These are phyloP conservation scores for Trematosphaeria pertusa DNA, from an alignment of 2,329 filamentous ascomycete genomes.

Conservation along the genomic window DNA sequence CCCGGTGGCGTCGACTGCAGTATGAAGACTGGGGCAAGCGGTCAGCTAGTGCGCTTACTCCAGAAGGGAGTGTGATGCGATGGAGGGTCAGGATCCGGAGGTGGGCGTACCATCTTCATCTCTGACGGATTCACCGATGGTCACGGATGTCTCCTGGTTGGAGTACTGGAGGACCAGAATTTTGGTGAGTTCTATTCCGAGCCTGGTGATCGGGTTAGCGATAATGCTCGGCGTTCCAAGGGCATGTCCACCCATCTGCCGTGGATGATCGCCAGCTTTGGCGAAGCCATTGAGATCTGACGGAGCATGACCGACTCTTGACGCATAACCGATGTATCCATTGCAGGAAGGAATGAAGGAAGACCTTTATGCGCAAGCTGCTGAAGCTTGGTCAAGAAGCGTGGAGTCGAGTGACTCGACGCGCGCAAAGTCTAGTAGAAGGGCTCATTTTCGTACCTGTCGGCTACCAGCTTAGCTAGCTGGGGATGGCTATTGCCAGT, in stretches of 20 bases:
- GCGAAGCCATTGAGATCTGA: too few relatives aligned
- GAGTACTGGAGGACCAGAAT: slow-evolving; percentile 84
- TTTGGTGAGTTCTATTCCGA: slow-evolving; percentile 79
- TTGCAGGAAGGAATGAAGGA: too few relatives aligned
- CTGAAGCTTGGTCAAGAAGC: too few relatives aligned
- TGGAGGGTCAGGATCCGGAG: neutral
- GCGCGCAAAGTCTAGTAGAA: too few relatives aligned
- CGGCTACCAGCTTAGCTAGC: slow-evolving; percentile 72
- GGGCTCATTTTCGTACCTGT: too few relatives aligned
- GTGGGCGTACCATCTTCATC: slow-evolving; percentile 89
- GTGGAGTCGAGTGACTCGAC: too few relatives aligned
- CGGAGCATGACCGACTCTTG: too few relatives aligned
- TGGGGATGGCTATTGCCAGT: slow-evolving; percentile 78
- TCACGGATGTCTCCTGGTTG: slow-evolving; percentile 87
- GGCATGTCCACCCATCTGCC: too few relatives aligned
- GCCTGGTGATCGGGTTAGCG: slow-evolving; percentile 55
- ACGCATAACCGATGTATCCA: too few relatives aligned
- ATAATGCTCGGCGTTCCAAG: slow-evolving; percentile 10
- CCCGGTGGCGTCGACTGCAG: slow-evolving; percentile 93
- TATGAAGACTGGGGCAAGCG: slow-evolving; percentile 74
- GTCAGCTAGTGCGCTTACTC: slow-evolving; percentile 35
- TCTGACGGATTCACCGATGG: slow-evolving; percentile 92
- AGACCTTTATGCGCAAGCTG: too few relatives aligned
- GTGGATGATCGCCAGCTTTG: too few relatives aligned
- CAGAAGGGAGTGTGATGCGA: too few relatives aligned